Evolutionary conservation across 148 eudicot species (phyloP).

Genomic region (Hydrangea macrophylla): DNA sequence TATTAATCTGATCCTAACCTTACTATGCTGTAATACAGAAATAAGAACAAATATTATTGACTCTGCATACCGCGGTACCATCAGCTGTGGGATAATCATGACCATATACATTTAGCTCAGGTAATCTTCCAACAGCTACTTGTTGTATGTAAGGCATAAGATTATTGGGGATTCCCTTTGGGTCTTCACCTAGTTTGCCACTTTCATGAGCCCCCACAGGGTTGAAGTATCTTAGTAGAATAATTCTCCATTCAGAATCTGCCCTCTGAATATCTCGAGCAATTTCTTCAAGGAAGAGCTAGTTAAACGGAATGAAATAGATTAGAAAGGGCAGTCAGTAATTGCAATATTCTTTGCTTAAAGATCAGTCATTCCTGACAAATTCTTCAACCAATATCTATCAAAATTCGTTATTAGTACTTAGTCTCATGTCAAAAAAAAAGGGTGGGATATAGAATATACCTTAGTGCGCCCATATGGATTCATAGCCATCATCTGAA

Average conservation of each 20-base stretch:
- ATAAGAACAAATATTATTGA: too few relatives aligned
- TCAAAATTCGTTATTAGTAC: neutral
- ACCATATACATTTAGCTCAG: slow-evolving; percentile 80
- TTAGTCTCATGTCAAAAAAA: neutral
- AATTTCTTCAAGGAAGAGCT: slow-evolving; percentile 84
- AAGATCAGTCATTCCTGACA: neutral
- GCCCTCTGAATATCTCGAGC: slow-evolving; percentile 74
- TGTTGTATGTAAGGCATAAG: slow-evolving; percentile 91
- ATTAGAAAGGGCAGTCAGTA: neutral
- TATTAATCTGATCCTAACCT: neutral
- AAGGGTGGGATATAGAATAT: neutral
- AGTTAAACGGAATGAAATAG: slow-evolving; percentile 1
- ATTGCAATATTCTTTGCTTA: neutral
- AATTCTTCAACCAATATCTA: neutral
- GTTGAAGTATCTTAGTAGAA: slow-evolving; percentile 85
- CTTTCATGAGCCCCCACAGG: slow-evolving; percentile 96
- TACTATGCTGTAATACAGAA: neutral
- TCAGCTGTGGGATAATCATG: slow-evolving; percentile 86
- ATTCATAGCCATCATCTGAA: slow-evolving; percentile 66
- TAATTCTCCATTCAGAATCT: slow-evolving; percentile 73
- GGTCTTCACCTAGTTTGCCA: slow-evolving; percentile 86
- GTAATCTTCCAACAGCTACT: slow-evolving; percentile 83
- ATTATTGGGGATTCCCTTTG: slow-evolving; percentile 86
- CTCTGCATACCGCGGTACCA: slow-evolving; percentile 71
- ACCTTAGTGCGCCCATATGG: slow-evolving; percentile 97